Percentiles rank a stretch among this genome's conserved stretches.
phyloP scores from a whole-genome alignment of 2,329 filamentous ascomycete species.

The Microcyclospora pomicola region DNA sequence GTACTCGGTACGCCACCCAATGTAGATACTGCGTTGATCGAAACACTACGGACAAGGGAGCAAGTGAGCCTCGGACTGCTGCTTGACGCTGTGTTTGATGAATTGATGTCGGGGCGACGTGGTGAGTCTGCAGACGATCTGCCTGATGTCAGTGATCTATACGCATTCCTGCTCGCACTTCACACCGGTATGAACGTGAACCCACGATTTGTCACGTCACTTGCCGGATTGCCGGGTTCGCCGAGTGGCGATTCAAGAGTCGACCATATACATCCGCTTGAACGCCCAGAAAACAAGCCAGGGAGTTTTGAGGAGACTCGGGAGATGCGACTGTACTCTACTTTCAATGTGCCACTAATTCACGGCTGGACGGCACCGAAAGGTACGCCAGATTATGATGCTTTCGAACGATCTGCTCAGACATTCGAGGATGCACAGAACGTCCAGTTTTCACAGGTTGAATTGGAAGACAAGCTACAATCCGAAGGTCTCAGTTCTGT shows the following conservation, averaged over 20 bases:
- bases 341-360: constrained; percentile 75
- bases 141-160: constrained; percentile 78
- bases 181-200: constrained; percentile 99
- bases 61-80: constrained; percentile 77
- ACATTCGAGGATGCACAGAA: constrained; percentile 90
- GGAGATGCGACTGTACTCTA: constrained; percentile 83
- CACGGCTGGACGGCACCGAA: constrained; percentile 81
- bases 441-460: constrained; percentile 75
- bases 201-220: constrained; percentile 58
- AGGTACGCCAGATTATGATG: constrained; percentile 51
- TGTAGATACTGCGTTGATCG: constrained; percentile 56
- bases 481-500: constrained; percentile 49
- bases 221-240: constrained; percentile 10
- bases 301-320: constrained; percentile 76
- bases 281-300: constrained; percentile 32
- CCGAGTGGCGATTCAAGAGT: constrained; percentile 18
- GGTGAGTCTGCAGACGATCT: constrained; percentile 50
- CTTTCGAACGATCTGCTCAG: constrained; percentile 59
- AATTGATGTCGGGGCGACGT: constrained; percentile 67
- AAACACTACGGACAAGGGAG: constrained; percentile 65
- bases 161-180: constrained; percentile 71
- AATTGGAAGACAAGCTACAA: constrained; percentile 66
- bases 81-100: constrained; percentile 81
- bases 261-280: constrained; percentile 22
- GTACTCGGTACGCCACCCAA: constrained; percentile 64